These are phyloP conservation scores for Phytomonas serpens DNA, from an alignment of 208 protist species.

Conservation along the genomic window DNA sequence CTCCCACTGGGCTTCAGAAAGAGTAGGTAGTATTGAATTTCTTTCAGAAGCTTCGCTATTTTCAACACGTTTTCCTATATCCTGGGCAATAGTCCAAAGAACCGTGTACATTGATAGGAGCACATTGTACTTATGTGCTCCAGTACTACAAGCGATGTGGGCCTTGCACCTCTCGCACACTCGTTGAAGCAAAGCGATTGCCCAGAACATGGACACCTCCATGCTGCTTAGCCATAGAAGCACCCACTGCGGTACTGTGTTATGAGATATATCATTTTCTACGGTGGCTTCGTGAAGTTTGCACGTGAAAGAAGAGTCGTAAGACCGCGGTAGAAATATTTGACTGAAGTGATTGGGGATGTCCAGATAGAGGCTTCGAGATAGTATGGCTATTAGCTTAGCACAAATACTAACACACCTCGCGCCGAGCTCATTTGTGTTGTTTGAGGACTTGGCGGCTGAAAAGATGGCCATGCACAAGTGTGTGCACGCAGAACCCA, in stretches of 20 bases:
- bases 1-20: neutral
- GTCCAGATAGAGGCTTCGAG: neutral
- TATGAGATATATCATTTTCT: neutral
- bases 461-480: neutral
- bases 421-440: neutral
- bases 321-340: neutral
- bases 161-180: neutral
- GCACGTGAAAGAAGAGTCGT: neutral
- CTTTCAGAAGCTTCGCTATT: neutral
- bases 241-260: neutral
- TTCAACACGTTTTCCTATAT: neutral
- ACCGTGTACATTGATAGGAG: neutral
- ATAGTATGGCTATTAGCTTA: neutral
- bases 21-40: neutral
- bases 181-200: conserved; percentile 1
- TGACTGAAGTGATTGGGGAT: neutral
- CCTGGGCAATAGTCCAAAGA: neutral
- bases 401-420: neutral
- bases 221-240: neutral
- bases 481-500: neutral
- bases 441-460: neutral
- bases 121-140: neutral
- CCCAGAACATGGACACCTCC: conserved; percentile 7
- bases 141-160: neutral
- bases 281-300: neutral